Conservation (phyloP, 2,329 filamentous ascomycete species). For the Diaporthe eres region DNA sequence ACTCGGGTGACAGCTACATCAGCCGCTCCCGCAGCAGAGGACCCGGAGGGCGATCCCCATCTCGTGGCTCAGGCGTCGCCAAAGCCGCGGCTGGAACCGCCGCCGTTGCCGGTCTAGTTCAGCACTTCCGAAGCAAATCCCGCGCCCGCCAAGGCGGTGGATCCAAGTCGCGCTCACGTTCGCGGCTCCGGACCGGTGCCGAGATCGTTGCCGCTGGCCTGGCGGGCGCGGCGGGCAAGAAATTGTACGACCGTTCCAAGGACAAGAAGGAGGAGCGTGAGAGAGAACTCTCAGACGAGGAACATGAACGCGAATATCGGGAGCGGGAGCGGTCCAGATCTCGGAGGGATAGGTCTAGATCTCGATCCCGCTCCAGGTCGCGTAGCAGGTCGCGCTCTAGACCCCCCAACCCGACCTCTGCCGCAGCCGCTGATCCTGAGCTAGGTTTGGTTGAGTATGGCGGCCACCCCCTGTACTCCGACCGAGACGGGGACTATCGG, state of each 20-base stretch:
- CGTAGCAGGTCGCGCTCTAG: constrained; percentile 63
- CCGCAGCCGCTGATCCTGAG: constrained; percentile 70
- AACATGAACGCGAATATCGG: constrained; percentile 54
- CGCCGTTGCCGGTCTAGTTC: constrained; percentile 70
- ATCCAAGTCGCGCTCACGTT: constrained; percentile 56
- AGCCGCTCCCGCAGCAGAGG: constrained; percentile 55
- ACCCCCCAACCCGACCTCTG: constrained; percentile 46
- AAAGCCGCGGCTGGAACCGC: constrained; percentile 72
- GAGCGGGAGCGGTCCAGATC: constrained; percentile 53
- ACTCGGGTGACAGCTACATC: constrained; percentile 58
- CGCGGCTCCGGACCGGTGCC: constrained; percentile 66
- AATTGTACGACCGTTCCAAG: constrained; percentile 72
- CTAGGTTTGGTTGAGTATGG: constrained; percentile 80
- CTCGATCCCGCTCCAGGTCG: constrained; percentile 48
- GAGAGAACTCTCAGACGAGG: constrained; percentile 48
- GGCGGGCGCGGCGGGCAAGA: constrained; percentile 72
- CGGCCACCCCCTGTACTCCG: constrained; percentile 66
- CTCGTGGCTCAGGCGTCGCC: constrained; percentile 60
- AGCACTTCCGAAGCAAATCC: constrained; percentile 69
- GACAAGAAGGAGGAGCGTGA: constrained; percentile 69
- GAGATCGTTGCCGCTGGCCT: constrained; percentile 73
- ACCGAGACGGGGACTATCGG: constrained; percentile 42
- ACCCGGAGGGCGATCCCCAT: constrained; percentile 20
- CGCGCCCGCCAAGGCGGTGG: constrained; percentile 52
- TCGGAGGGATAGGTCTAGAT: constrained; percentile 39